A percentile compares a stretch with the other conserved stretches of the same genome.
phyloP scores from a whole-genome alignment of 2,329 filamentous ascomycete genomes.

The Aspergillus sojae region DNA sequence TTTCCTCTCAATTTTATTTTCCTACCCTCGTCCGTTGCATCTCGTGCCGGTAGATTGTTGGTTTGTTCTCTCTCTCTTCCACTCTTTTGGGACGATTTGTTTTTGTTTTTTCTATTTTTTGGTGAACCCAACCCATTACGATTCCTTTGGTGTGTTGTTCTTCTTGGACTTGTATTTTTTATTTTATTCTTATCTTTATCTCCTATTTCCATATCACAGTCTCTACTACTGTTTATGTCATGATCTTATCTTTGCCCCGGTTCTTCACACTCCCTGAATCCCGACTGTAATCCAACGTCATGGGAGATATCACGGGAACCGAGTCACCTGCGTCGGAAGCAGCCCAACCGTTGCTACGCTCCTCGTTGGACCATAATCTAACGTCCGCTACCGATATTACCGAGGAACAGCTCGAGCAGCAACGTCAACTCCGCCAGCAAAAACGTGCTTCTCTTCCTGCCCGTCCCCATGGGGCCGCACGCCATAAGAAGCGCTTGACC shows the following conservation, averaged over 20 bases:
- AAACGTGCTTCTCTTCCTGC: conserved; percentile 38
- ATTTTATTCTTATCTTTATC: conserved; percentile 1
- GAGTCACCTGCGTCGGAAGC: conserved; percentile 34
- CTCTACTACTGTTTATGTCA: conserved; percentile 13
- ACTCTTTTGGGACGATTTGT: neutral
- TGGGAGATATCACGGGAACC: conserved; percentile 37
- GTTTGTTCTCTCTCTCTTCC: neutral
- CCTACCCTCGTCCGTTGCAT: neutral
- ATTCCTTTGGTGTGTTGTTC: neutral
- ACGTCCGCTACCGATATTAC: conserved; percentile 15
- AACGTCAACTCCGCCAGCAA: conserved; percentile 22
- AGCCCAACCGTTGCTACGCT: conserved; percentile 25
- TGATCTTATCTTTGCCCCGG: conserved; percentile 13
- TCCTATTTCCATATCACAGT: neutral
- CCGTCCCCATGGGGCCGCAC: conserved; percentile 38
- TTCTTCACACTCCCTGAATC: conserved; percentile 19
- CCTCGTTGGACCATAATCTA: conserved; percentile 4
- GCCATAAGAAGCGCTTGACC: conserved; percentile 49
- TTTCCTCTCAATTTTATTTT: conserved; percentile 8
- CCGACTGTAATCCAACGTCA: conserved; percentile 27
- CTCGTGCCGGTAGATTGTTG: neutral
- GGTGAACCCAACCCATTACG: neutral
- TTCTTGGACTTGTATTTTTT: neutral
- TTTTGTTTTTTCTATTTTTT: neutral
- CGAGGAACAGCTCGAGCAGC: conserved; percentile 20